A percentile compares a stretch with the other conserved stretches of the same genome.
These are phyloP conservation scores for Dorcoceras hygrometricum DNA, from an alignment of 257 asterid species.

Conservation along the genomic window DNA sequence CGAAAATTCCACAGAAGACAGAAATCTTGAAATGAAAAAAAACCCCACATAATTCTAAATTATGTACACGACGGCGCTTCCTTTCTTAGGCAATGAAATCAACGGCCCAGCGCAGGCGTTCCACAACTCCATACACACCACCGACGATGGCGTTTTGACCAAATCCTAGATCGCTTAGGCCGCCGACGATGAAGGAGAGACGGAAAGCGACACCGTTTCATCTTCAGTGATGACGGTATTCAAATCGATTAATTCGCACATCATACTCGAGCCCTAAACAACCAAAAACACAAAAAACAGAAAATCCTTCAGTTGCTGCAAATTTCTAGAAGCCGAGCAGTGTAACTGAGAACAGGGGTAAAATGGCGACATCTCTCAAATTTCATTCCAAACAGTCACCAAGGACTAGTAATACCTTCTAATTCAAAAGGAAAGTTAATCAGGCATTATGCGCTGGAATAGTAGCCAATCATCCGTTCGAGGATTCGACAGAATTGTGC, in stretches of 20 bases:
- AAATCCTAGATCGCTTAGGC: slow-evolving; percentile 34
- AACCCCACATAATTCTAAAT: no score
- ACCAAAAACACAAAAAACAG: slow-evolving; percentile 8
- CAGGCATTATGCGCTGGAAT: no score
- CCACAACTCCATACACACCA: slow-evolving; percentile 96
- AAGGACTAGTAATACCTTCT: no score
- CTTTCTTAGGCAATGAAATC: slow-evolving; percentile 87
- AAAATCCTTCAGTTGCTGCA: slow-evolving; percentile 12
- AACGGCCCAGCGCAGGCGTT: slow-evolving; percentile 98
- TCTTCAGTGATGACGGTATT: slow-evolving; percentile 64
- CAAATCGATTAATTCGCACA: slow-evolving; percentile 68
- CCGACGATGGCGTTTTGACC: slow-evolving; percentile 31
- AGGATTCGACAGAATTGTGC: no score
- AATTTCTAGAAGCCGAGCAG: slow-evolving; percentile 19
- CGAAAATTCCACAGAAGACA: no score
- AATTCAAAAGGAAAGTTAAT: no score
- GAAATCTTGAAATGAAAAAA: no score
- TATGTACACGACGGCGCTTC: slow-evolving; percentile 77
- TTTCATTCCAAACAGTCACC: no score
- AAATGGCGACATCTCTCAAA: no score
- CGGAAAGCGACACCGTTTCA: slow-evolving; percentile 38
- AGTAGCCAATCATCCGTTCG: no score
- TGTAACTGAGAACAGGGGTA: no score
- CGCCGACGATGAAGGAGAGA: slow-evolving; percentile 37
- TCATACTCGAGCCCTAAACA: slow-evolving; percentile 56